A percentile compares a stretch with the other conserved stretches of the same genome.
phyloP scores from a whole-genome alignment of 768 basidiomycete species.

The Suillus variegatus region DNA sequence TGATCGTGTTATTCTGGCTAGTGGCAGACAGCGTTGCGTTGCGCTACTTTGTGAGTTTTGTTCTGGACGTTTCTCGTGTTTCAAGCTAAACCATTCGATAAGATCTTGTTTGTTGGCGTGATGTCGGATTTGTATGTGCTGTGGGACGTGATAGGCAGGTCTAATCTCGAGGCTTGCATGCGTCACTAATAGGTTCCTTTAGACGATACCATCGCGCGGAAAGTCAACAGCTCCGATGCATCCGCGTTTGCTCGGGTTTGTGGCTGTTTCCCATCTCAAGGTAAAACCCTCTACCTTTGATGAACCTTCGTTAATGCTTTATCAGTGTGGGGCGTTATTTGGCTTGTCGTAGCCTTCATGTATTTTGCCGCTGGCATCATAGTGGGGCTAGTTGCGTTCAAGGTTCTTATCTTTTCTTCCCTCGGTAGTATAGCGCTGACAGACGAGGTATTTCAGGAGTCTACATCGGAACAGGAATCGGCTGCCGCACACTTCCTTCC shows the following conservation, averaged over 20 bases:
- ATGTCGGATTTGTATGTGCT: constrained; percentile 89
- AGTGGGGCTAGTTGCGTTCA: constrained; percentile 80
- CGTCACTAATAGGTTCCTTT: constrained; percentile 6
- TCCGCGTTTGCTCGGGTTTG: constrained; percentile 82
- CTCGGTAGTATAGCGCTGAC: neutral
- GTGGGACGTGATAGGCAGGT: constrained; percentile 83
- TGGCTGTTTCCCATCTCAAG: constrained; percentile 83
- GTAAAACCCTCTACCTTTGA: constrained; percentile 32
- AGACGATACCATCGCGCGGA: constrained; percentile 85
- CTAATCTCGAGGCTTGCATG: neutral
- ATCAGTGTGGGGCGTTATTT: constrained; percentile 86
- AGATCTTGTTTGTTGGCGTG: constrained; percentile 82
- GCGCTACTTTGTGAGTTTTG: constrained; percentile 65
- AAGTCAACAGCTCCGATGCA: constrained; percentile 87
- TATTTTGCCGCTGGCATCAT: constrained; percentile 79
- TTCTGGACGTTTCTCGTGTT: neutral
- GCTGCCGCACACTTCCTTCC: constrained; percentile 62
- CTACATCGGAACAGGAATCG: constrained; percentile 52
- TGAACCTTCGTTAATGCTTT: constrained; percentile 4
- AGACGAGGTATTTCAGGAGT: constrained; percentile 44
- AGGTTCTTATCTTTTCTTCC: constrained; percentile 44
- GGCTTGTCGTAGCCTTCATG: constrained; percentile 72
- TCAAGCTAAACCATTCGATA: neutral
- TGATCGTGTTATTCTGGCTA: constrained; percentile 86
- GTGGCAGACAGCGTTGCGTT: constrained; percentile 72